These are phyloP conservation scores for Termitomyces sp. DNA, from an alignment of 768 basidiomycete species.

Conservation along the genomic window DNA sequence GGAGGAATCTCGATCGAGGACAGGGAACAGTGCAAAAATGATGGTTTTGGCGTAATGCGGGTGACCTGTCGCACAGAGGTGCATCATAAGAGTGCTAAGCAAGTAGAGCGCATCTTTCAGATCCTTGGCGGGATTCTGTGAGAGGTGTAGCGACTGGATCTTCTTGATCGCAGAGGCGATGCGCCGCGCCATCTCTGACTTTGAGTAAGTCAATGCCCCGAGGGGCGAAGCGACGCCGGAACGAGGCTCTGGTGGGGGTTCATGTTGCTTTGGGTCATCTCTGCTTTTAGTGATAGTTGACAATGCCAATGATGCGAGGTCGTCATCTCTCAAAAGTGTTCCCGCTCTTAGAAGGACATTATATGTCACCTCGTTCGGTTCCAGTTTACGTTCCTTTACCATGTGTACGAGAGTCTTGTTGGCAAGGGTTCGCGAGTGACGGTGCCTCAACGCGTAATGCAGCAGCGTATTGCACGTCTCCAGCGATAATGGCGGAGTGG, in stretches of 20 bases:
- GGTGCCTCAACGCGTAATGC: conserved; percentile 60
- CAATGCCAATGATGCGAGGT: conserved; percentile 35
- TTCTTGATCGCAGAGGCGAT: background rate
- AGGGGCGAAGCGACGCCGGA: conserved; percentile 4
- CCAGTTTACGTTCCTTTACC: conserved; percentile 34
- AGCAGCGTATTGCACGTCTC: conserved; percentile 54
- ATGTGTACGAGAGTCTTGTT: conserved; percentile 50
- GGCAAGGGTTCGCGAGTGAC: conserved; percentile 44
- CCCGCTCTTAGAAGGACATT: conserved; percentile 57
- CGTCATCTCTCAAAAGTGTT: conserved; percentile 41
- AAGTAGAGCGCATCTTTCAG: conserved; percentile 36
- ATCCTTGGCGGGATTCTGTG: conserved; percentile 7
- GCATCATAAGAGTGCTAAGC: conserved; percentile 45
- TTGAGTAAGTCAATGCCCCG: background rate
- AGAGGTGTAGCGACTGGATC: conserved; percentile 7
- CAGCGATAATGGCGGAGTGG: conserved; percentile 15
- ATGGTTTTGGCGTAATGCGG: conserved; percentile 37
- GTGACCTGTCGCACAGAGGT: conserved; percentile 46
- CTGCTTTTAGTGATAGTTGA: conserved; percentile 5
- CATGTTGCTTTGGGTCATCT: background rate
- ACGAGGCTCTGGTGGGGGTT: background rate
- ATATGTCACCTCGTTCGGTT: conserved; percentile 45
- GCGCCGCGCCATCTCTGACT: background rate
- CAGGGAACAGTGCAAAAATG: conserved; percentile 55
- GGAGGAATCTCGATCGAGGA: conserved; percentile 25